Evolutionary conservation across 1,284 basidiomycete species (phyloP), one percentile per base, ranked within the genome.

Genomic region (Chondrostereum purpureum): DNA sequence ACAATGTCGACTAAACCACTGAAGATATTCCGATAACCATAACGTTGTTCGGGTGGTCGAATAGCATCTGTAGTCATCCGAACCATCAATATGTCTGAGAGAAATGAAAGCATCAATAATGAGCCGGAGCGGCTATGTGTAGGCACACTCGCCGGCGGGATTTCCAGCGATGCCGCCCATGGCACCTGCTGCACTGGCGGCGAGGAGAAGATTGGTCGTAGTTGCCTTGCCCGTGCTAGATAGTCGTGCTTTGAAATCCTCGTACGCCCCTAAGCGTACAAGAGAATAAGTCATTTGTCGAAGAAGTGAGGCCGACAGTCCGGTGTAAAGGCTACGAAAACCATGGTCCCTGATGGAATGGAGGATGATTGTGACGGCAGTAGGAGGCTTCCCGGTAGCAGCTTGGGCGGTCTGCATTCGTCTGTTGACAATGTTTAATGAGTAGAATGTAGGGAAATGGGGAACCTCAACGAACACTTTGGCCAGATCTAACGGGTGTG

Each of bases 251-350:
- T 88, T 88, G 59, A 86, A 72, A 45, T 80, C 77, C 61, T 95
- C 92, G 60, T 94, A 94, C 23, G 75, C 78, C 24, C 91, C 91
- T 43, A 95, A 70, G 12, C 92, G 83, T 40, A 92, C 88, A 45
- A 94, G 75, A 0, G 89, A 91, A 60, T 94, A 94, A 6, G 89
- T 85, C 91, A 94, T 92, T 67, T 94, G 92, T 39, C 92, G 79
- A 57, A 94, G 69, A 36, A 93, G 65, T 2, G 91, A 91, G 13
- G 91, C 92, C 8, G 84, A 82, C 22, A 94, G 73, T 24, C 92
- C 92, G 17, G 84, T 83, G 58, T 89, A 92, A 27, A 92, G 65
- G 52, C 88, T 87, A 49, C 75, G 70, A 50, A 89, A 56, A 39
- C 90, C 88, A 48, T 74, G 72, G 48, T 81, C 67, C 5, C 69